Conservation (phyloP, 2,329 filamentous ascomycete genomes). For the Fusarium nematophilum region DNA sequence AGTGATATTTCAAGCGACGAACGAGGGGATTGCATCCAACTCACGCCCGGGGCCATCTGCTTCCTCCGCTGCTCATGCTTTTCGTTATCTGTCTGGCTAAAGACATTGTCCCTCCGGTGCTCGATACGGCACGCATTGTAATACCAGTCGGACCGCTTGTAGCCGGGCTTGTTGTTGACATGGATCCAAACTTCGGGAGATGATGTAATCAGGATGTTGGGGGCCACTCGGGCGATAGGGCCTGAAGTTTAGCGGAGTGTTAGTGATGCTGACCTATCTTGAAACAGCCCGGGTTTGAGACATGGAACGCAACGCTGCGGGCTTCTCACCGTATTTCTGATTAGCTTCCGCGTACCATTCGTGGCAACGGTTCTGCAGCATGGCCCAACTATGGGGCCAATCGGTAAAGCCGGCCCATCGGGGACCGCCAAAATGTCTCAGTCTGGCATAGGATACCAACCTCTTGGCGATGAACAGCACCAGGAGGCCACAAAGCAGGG, state of each 20-base stretch:
- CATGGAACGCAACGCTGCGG: too few relatives aligned
- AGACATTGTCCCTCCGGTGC: conserved; percentile 63
- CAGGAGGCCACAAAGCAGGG: neutral
- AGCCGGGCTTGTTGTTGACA: conserved; percentile 56
- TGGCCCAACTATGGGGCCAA: conserved; percentile 19
- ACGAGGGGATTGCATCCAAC: too few relatives aligned
- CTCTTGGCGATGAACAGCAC: conserved; percentile 1
- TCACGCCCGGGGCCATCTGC: conserved; percentile 63
- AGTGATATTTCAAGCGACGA: neutral
- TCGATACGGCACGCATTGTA: conserved; percentile 60
- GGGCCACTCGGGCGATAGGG: conserved; percentile 53
- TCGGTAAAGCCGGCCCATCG: conserved; percentile 4
- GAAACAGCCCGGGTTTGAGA: fast-evolving
- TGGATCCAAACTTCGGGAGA: conserved; percentile 59
- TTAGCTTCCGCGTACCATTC: conserved; percentile 21
- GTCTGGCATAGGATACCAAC: conserved; percentile 1
- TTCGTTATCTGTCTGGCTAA: conserved; percentile 61
- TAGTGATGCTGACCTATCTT: neutral
- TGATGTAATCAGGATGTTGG: conserved; percentile 60
- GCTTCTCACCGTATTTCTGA: conserved; percentile 15
- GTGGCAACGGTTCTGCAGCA: conserved; percentile 14
- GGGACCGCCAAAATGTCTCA: conserved; percentile 17
- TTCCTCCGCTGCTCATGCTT: conserved; percentile 58
- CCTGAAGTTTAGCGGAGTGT: neutral
- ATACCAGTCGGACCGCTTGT: conserved; percentile 57